Evolutionary conservation across 2,329 filamentous ascomycete species (phyloP), one percentile per base, ranked within the genome.

Genomic region (Diaporthe nobilis): DNA sequence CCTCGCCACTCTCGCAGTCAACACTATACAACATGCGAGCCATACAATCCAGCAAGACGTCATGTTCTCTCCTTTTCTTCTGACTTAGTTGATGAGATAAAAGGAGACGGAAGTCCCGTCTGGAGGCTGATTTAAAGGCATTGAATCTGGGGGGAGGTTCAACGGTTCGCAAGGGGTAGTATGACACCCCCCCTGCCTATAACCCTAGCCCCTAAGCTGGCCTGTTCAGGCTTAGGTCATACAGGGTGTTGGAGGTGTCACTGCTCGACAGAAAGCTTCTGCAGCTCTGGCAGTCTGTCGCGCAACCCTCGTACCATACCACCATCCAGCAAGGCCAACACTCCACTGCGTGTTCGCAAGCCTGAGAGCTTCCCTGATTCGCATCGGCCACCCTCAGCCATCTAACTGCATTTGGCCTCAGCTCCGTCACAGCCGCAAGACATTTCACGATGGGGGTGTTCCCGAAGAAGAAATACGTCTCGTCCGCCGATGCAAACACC

Each of bases 391-490:
- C 49, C 49, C 22, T 17, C n/a, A 37, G 25, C 22, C 8, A 31
- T 12, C 31, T 70, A 42, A 53, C 31, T 70, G 22, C 49, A 55
- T 55, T 55, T 55, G n/a, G 15, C 15, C 49, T 15, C n/a, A 17
- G 15, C 49, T 17, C n/a, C 15, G 9, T 70, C n/a, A 28, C 49
- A 42, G 25, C 13, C n/a, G 15, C 42, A 4, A 10, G 22, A 13
- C 10, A 25, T 31, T 22, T 42, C 58, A 85, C 79, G 80, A 92
- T 94, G 92, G 87, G 88, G 44, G 85, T 88, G 67, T 96, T 96
- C 81, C 89, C 88, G 78, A 90, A 87, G 78, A 95, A 94, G 80
- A 93, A 92, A 77, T 98, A 93, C 84, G 92, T 92, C 78, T 86
- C 91, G 55, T 85, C 93, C 47, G 89, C 91, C 76, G 90, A 95